Evolutionary conservation across 179 eudicot genomes (phyloP).

Genomic region (Beta lomatogona): DNA sequence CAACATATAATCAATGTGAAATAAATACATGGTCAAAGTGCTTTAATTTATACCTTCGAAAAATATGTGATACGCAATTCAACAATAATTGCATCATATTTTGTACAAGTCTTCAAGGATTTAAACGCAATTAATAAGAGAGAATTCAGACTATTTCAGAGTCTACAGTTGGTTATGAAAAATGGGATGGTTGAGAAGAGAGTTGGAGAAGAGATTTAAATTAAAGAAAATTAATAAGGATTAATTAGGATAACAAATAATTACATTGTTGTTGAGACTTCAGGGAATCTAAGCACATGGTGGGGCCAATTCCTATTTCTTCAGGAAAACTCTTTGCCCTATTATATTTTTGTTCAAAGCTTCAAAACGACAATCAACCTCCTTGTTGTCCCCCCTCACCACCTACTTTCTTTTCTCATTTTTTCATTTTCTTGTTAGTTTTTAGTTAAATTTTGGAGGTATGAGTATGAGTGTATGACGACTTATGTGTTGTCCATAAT

Average conservation of each 20-base stretch:
- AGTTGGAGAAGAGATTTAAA: neutral
- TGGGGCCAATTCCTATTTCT: neutral
- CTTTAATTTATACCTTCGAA: neutral
- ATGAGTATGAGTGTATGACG: too few species aligned
- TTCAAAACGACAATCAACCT: neutral
- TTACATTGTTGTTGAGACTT: conserved; percentile 10
- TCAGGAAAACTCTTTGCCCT: neutral
- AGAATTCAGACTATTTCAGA: too few species aligned
- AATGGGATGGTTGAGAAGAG: conserved; percentile 18
- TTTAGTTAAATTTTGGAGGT: too few species aligned
- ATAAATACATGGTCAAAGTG: neutral
- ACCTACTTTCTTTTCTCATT: too few species aligned
- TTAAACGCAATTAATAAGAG: neutral
- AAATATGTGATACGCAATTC: neutral
- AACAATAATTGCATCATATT: neutral
- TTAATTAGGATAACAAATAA: conserved; percentile 18
- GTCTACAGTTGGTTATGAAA: neutral
- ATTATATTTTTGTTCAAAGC: neutral
- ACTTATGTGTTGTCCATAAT: too few species aligned
- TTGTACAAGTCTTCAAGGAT: neutral
- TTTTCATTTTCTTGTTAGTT: too few species aligned
- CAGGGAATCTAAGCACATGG: conserved; percentile 18
- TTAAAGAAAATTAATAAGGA: neutral
- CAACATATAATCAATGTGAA: too few species aligned
- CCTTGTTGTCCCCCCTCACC: neutral